phyloP scores from a whole-genome alignment of 23 red algal species.

The Agarophyton chilense region DNA sequence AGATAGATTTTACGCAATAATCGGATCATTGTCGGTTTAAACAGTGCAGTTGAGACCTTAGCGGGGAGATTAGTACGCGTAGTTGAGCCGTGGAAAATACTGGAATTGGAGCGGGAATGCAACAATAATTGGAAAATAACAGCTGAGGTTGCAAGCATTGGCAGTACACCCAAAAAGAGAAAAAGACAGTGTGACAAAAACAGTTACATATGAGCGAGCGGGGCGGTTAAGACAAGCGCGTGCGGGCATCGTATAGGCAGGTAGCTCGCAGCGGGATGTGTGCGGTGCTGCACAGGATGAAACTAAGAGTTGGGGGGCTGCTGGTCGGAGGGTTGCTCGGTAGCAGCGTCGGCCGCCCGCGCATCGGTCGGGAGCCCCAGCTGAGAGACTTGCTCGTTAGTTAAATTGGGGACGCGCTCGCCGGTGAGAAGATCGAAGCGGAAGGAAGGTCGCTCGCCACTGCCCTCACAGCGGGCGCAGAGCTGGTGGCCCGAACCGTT shows the following conservation, averaged over 20 bases:
- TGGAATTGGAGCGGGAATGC: too few species aligned
- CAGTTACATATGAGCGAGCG: neutral
- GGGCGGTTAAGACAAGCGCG: neutral
- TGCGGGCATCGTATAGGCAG: neutral
- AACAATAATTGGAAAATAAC: too few species aligned
- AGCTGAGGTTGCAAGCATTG: neutral
- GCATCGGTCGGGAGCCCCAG: neutral
- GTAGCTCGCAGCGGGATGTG: neutral
- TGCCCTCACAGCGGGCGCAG: slow-evolving; percentile 61
- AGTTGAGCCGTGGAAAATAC: too few species aligned
- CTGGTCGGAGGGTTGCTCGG: too few species aligned
- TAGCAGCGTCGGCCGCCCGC: neutral
- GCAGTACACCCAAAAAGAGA: neutral
- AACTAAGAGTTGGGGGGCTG: neutral
- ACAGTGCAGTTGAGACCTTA: too few species aligned
- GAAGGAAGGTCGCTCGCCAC: slow-evolving; percentile 42
- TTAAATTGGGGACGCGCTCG: slow-evolving; percentile 54
- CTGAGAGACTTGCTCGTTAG: slow-evolving; percentile 57
- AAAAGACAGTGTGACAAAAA: neutral
- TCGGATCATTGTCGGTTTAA: too few species aligned
- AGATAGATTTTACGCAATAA: too few species aligned
- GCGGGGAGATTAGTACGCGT: too few species aligned
- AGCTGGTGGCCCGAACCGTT: slow-evolving; percentile 10
- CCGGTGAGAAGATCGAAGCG: neutral
- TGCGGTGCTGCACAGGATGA: neutral